Conservation (phyloP, 2,329 filamentous ascomycete species). For the Fusarium tjaetaba region DNA sequence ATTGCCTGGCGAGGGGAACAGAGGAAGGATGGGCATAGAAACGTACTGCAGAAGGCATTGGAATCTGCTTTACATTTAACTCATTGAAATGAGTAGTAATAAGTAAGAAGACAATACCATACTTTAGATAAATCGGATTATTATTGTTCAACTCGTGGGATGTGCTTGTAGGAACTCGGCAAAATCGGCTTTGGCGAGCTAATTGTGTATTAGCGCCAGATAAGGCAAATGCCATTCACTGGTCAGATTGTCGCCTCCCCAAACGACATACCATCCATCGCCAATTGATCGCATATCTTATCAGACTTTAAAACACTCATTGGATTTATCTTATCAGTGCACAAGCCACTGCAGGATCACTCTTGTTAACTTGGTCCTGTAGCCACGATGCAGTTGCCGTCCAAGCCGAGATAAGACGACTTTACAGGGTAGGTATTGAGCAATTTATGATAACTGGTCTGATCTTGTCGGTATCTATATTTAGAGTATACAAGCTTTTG, state of each 20-base stretch:
- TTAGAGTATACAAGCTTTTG: background rate
- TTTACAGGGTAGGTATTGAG: background rate
- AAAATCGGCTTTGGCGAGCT: background rate
- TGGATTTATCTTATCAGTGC: background rate
- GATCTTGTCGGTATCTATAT: background rate
- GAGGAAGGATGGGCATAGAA: background rate
- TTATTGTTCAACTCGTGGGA: no score
- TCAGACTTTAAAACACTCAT: rapidly evolving
- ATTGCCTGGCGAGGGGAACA: background rate
- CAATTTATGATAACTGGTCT: background rate
- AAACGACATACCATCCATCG: background rate
- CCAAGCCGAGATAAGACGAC: background rate
- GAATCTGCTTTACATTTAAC: no score
- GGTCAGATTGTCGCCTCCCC: no score
- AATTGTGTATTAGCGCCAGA: background rate
- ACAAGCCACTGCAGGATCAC: background rate
- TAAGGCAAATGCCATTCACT: background rate
- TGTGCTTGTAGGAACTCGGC: background rate
- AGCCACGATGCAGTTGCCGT: background rate
- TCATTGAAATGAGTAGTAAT: no score
- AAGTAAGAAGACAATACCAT: no score
- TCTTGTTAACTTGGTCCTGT: no score
- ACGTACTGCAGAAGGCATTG: background rate
- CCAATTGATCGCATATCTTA: background rate
- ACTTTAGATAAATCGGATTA: no score